phyloP scores from a whole-genome alignment of 176 grass and related monocot species.

The Oryza rufipogon region DNA sequence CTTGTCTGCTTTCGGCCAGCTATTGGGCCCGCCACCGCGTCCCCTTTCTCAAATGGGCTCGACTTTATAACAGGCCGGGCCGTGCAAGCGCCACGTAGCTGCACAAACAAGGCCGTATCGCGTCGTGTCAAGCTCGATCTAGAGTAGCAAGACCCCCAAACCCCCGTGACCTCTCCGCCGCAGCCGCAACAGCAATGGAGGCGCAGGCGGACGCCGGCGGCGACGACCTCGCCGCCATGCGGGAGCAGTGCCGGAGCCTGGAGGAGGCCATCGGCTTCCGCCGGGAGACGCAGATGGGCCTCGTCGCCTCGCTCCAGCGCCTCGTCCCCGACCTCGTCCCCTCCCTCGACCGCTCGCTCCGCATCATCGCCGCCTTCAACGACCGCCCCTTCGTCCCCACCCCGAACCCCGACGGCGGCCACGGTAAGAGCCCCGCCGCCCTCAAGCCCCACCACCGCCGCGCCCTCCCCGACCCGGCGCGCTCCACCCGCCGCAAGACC shows the following conservation, averaged over 20 bases:
- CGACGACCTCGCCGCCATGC: slow-evolving; percentile 66
- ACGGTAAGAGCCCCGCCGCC: slow-evolving; percentile 41
- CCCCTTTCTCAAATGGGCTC: too few relatives aligned
- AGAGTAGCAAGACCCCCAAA: too few relatives aligned
- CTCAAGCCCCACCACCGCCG: slow-evolving; percentile 61
- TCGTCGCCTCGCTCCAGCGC: slow-evolving; percentile 78
- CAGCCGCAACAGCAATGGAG: slow-evolving; percentile 43
- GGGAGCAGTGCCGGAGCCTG: slow-evolving; percentile 68
- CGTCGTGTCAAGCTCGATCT: too few relatives aligned
- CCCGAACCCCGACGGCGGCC: slow-evolving; percentile 48
- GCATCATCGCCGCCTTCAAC: slow-evolving; percentile 86
- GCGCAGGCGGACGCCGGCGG: slow-evolving; percentile 50
- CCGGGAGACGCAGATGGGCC: slow-evolving; percentile 68
- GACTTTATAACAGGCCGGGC: too few relatives aligned
- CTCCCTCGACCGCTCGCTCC: slow-evolving; percentile 76
- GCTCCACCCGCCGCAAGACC: slow-evolving; percentile 65
- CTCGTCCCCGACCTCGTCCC: slow-evolving; percentile 75
- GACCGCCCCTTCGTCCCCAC: slow-evolving; percentile 73
- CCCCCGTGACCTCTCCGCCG: background rate
- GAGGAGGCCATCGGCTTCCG: slow-evolving; percentile 67
- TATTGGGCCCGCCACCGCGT: too few relatives aligned
- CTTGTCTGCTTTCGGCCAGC: too few relatives aligned
- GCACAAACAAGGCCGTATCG: too few relatives aligned
- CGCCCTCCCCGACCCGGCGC: slow-evolving; percentile 43
- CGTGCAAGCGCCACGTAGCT: too few relatives aligned